Conservation (phyloP, 2,329 filamentous ascomycete genomes). For the Dryadomyces quercus-mongolicae region DNA sequence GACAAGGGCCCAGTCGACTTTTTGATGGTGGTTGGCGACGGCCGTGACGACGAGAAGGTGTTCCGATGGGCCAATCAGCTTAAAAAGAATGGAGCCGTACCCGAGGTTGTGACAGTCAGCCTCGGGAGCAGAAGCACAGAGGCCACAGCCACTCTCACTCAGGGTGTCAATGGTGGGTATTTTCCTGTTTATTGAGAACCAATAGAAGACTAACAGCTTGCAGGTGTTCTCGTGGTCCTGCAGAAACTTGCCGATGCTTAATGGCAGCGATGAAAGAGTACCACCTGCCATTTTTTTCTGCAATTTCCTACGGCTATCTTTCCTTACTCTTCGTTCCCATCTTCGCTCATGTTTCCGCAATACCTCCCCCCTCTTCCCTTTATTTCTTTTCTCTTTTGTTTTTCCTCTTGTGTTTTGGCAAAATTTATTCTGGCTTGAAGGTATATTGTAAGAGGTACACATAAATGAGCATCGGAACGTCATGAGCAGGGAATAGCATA, state of each 20-base stretch:
- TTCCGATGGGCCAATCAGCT: slow-evolving; percentile 89
- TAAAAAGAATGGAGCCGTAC: slow-evolving; percentile 41
- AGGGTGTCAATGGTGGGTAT: slow-evolving; percentile 73
- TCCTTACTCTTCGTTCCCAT: background rate
- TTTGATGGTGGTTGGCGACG: slow-evolving; percentile 79
- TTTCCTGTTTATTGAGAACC: no score
- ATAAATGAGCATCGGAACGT: background rate
- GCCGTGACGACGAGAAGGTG: slow-evolving; percentile 84
- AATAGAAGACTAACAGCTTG: background rate
- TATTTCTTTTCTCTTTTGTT: background rate
- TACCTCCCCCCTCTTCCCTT: background rate
- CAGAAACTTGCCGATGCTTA: slow-evolving; percentile 8
- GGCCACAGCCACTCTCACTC: slow-evolving; percentile 72
- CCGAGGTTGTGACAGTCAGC: slow-evolving; percentile 73
- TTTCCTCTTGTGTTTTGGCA: background rate
- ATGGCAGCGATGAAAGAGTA: background rate
- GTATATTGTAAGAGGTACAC: background rate
- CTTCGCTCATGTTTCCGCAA: background rate
- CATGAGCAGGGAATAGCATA: background rate
- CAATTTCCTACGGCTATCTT: background rate
- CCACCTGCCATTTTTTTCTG: no score
- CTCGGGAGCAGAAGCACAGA: slow-evolving; percentile 81
- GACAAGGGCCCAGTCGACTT: slow-evolving; percentile 56
- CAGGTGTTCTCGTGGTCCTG: slow-evolving; percentile 13
- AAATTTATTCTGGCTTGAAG: no score